Percentiles rank a stretch among this genome's conserved stretches.
Evolutionary conservation across 768 basidiomycete genomes (phyloP).

Genomic region (Mycena rosella): DNA sequence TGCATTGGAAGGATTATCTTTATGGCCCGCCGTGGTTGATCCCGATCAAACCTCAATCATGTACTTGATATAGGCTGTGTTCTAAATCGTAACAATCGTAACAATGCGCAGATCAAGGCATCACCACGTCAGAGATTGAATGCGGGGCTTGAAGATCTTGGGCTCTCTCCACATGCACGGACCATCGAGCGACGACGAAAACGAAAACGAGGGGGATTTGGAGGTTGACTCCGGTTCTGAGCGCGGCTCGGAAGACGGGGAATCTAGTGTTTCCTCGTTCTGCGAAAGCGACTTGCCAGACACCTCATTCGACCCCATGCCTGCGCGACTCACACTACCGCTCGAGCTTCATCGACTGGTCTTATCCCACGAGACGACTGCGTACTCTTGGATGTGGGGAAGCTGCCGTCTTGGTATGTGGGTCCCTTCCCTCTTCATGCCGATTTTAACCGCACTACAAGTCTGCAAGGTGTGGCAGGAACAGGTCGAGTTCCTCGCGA

Average conservation of each 20-base stretch:
- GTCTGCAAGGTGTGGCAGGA: constrained; percentile 28
- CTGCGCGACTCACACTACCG: constrained; percentile 8
- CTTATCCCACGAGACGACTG: background rate
- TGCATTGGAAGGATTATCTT: too few relatives aligned
- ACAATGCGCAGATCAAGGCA: too few relatives aligned
- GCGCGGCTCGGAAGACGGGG: background rate
- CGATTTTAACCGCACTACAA: background rate
- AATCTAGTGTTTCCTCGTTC: constrained; percentile 20
- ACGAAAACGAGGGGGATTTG: too few relatives aligned
- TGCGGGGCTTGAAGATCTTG: too few relatives aligned
- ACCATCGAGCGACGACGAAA: too few relatives aligned
- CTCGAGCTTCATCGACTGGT: constrained; percentile 22
- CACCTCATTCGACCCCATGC: constrained; percentile 21
- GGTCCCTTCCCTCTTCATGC: background rate
- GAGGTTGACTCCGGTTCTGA: background rate
- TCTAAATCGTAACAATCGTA: too few relatives aligned
- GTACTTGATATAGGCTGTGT: too few relatives aligned
- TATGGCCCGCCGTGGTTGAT: too few relatives aligned
- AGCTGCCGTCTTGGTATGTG: constrained; percentile 23
- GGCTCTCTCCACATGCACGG: too few relatives aligned
- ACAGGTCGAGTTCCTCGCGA: constrained; percentile 19
- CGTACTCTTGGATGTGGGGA: constrained; percentile 17
- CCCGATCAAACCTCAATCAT: too few relatives aligned
- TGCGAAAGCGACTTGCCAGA: constrained; percentile 17
- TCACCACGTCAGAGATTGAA: too few relatives aligned